phyloP scores from a whole-genome alignment of 371 early-diverging fungal species.

The Mortierella sp. region DNA sequence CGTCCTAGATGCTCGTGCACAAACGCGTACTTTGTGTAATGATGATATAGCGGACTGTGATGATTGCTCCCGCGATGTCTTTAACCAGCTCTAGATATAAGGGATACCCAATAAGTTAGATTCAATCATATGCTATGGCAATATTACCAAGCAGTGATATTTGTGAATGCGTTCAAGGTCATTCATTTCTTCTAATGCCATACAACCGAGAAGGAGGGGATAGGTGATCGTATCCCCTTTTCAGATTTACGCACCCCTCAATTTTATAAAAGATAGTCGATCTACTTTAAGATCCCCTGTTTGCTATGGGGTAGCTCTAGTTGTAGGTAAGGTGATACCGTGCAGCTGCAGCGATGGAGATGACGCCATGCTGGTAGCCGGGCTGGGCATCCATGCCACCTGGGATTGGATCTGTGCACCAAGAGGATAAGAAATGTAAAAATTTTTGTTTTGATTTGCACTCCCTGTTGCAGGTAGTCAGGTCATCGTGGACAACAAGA shows the following conservation, averaged over 20 bases:
- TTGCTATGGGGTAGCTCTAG: too few relatives aligned
- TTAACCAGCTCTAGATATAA: neutral
- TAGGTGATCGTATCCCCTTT: neutral
- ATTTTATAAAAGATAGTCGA: neutral
- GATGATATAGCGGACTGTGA: neutral
- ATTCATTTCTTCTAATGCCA: too few relatives aligned
- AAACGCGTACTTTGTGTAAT: conserved; percentile 1
- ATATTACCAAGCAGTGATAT: neutral
- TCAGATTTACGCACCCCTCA: neutral
- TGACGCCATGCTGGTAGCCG: neutral
- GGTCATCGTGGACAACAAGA: neutral
- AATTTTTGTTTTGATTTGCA: conserved; percentile 5
- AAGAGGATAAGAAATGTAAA: neutral
- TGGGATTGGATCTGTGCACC: neutral
- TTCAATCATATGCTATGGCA: neutral
- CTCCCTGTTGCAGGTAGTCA: neutral
- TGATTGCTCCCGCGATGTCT: neutral
- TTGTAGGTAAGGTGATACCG: too few relatives aligned
- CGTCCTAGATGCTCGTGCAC: neutral
- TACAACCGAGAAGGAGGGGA: too few relatives aligned
- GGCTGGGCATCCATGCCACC: neutral
- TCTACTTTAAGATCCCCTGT: neutral
- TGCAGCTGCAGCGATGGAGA: neutral
- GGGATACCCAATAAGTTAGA: too few relatives aligned
- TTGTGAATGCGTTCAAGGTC: too few relatives aligned